These are phyloP conservation scores for Anthoceros angustus DNA, from an alignment of 225 moss, liverwort and hornwort species.

Conservation along the genomic window DNA sequence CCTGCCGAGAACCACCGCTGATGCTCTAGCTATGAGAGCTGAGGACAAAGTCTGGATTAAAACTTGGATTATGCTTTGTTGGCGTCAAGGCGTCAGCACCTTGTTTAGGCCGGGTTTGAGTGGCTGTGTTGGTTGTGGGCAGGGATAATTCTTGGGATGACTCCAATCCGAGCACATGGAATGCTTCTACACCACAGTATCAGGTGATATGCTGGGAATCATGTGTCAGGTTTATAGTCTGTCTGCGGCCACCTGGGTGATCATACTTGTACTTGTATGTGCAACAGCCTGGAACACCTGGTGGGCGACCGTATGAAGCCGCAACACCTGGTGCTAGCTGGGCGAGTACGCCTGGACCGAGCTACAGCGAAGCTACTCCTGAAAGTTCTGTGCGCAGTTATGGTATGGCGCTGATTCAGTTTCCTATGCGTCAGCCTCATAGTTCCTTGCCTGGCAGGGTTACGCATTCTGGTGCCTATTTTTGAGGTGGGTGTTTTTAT, in stretches of 20 bases:
- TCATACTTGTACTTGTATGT: neutral
- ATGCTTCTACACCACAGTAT: slow-evolving; percentile 57
- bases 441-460: neutral
- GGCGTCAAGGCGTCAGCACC: no score
- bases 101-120: neutral
- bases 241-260: neutral
- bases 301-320: slow-evolving; percentile 69
- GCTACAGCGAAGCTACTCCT: slow-evolving; percentile 78
- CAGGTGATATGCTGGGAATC: slow-evolving; percentile 24
- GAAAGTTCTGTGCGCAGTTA: slow-evolving; percentile 51
- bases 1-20: slow-evolving; percentile 14
- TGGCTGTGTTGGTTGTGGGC: slow-evolving; percentile 7
- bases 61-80: no score
- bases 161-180: slow-evolving; percentile 90
- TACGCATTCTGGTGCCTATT: neutral
- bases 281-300: slow-evolving; percentile 68
- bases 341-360: slow-evolving; percentile 70
- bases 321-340: slow-evolving; percentile 69
- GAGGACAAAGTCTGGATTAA: slow-evolving; percentile 8
- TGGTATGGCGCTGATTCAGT: slow-evolving; percentile 16
- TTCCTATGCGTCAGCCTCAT: neutral
- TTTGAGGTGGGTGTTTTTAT: neutral
- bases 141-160: slow-evolving; percentile 85
- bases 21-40: slow-evolving; percentile 18
- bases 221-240: slow-evolving; percentile 11